phyloP scores from a whole-genome alignment of 1,139 yeast species.

The Kluyveromyces sp. region DNA sequence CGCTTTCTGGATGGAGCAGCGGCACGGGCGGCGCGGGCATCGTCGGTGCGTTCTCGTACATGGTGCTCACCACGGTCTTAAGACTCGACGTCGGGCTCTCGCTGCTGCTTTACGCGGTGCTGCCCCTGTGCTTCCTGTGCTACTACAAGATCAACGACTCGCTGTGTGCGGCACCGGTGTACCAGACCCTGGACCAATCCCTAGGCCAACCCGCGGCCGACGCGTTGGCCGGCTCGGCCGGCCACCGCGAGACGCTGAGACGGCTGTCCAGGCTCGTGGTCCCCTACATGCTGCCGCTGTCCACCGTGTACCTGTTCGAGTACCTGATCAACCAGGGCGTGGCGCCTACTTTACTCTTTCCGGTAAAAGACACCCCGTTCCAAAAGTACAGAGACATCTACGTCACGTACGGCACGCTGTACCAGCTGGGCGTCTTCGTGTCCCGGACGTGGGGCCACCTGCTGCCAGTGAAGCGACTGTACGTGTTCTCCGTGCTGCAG shows the following conservation, averaged over 20 bases:
- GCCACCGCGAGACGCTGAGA: no score
- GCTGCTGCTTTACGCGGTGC: constrained; percentile 41
- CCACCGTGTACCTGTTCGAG: constrained; percentile 78
- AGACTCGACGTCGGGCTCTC: constrained; percentile 40
- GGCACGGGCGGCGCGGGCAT: constrained; percentile 97
- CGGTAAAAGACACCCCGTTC: constrained; percentile 45
- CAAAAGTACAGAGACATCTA: constrained; percentile 72
- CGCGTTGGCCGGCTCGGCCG: no score
- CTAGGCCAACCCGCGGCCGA: constrained; percentile 6
- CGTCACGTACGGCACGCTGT: constrained; percentile 86
- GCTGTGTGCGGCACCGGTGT: constrained; percentile 2
- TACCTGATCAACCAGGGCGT: constrained; percentile 88
- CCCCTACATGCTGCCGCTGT: constrained; percentile 79
- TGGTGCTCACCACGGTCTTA: constrained; percentile 50
- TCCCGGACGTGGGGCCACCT: constrained; percentile 77
- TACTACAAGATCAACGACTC: constrained; percentile 26
- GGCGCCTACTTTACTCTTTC: constrained; percentile 78
- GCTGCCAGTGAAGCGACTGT: constrained; percentile 51
- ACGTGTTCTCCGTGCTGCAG: constrained; percentile 62
- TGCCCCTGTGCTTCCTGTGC: constrained; percentile 46
- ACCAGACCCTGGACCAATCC: constrained; percentile 2
- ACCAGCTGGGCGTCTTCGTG: constrained; percentile 87
- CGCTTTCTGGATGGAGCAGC: constrained; percentile 81
- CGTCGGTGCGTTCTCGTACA: constrained; percentile 59
- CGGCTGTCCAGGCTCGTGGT: constrained; percentile 45